Percentiles rank a stretch among this genome's conserved stretches.
These are phyloP conservation scores for Tolypocladium nubicola DNA, from an alignment of 2,329 filamentous ascomycete species.

Conservation along the genomic window DNA sequence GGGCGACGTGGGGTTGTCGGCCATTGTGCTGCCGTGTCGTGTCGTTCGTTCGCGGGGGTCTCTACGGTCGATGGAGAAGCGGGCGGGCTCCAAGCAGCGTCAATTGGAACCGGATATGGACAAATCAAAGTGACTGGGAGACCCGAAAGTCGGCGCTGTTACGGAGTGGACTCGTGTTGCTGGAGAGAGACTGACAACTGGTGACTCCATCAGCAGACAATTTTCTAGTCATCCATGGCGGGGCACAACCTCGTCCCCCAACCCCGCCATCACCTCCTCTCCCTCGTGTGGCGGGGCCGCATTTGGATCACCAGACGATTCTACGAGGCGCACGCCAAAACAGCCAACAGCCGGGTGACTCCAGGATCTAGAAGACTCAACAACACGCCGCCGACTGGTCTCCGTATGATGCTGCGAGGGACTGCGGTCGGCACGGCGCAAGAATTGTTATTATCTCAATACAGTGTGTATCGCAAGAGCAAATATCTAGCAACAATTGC, in stretches of 20 bases:
- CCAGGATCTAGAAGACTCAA: not conserved
- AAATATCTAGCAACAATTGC: not conserved
- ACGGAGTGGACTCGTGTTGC: not conserved
- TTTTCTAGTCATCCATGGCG: not conserved
- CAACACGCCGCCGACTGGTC: not conserved
- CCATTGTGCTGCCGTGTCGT: not conserved
- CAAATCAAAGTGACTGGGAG: not conserved
- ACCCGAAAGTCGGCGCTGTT: not conserved
- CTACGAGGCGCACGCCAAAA: not conserved
- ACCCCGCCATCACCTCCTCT: not conserved
- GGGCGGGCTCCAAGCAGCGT: not conserved
- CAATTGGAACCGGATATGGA: not conserved
- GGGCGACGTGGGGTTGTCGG: conserved; percentile 3
- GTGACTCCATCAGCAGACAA: not conserved
- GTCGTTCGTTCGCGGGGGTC: not conserved
- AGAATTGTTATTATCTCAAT: not conserved
- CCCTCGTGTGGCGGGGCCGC: not conserved
- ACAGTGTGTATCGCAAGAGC: not conserved
- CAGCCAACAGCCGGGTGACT: not conserved
- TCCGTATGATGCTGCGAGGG: not conserved
- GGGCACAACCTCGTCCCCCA: not conserved
- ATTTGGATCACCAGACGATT: not conserved
- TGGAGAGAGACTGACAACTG: not conserved
- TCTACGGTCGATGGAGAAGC: not conserved
- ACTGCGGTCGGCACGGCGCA: not conserved